Percentiles rank a stretch among this genome's conserved stretches.
These are phyloP conservation scores for Ensete glaucum DNA, from an alignment of 176 grass and related monocot genomes.

Conservation along the genomic window DNA sequence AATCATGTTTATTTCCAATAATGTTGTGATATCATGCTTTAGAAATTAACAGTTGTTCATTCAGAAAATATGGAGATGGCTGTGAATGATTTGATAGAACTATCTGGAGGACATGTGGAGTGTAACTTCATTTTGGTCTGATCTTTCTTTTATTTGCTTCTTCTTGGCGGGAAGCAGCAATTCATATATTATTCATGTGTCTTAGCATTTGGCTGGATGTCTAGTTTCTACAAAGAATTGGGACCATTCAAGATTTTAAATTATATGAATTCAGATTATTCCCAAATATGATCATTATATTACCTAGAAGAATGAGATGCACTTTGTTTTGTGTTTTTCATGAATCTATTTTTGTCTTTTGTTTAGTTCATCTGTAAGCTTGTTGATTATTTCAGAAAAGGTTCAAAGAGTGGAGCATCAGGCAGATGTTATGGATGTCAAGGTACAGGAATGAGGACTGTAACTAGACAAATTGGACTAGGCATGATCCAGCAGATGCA, in stretches of 20 bases:
- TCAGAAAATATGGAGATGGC: too few relatives aligned
- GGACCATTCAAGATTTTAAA: neutral
- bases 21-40: too few relatives aligned
- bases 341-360: neutral
- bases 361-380: neutral
- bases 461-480: slow-evolving; percentile 76
- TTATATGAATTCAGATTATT: neutral
- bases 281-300: neutral
- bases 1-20: too few relatives aligned
- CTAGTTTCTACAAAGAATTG: neutral
- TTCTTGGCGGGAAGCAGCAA: neutral
- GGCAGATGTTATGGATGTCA: slow-evolving; percentile 69
- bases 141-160: neutral
- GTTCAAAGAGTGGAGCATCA: slow-evolving; percentile 73
- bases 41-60: too few relatives aligned
- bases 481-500: slow-evolving; percentile 99
- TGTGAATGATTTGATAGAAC: neutral
- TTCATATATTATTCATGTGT: neutral
- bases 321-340: neutral
- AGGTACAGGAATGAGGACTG: slow-evolving; percentile 65
- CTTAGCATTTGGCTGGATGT: neutral
- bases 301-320: neutral
- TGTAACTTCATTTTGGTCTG: neutral
- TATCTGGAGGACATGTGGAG: neutral
- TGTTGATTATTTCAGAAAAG: slow-evolving; percentile 44